Evolutionary conservation across 129 eudicot species (phyloP).

Genomic region (Arctium minus): DNA sequence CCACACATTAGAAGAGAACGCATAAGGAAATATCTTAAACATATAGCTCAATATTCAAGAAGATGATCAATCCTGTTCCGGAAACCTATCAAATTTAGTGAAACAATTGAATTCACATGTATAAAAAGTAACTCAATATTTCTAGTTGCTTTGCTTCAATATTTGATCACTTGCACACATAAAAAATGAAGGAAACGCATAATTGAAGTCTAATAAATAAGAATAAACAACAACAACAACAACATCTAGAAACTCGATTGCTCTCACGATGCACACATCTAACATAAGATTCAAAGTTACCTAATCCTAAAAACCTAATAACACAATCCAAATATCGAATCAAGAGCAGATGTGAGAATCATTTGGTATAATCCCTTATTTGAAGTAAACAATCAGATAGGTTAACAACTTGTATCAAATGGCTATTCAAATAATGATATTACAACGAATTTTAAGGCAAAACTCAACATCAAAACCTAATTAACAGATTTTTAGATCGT

Average conservation of each 20-base stretch:
- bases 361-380: too few relatives aligned
- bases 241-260: not conserved
- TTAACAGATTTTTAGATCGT: too few relatives aligned
- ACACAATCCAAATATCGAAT: not conserved
- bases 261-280: not conserved
- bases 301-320: slow-evolving; percentile 3
- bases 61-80: not conserved
- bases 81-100: not conserved
- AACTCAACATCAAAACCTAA: too few relatives aligned
- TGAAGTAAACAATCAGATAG: too few relatives aligned
- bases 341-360: too few relatives aligned
- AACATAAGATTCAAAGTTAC: slow-evolving; percentile 4
- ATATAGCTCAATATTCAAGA: not conserved
- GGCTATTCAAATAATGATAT: too few relatives aligned
- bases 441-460: too few relatives aligned
- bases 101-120: not conserved
- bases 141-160: not conserved
- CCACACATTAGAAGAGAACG: not conserved
- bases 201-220: slow-evolving; percentile 1
- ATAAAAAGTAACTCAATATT: not conserved
- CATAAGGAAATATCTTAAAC: not conserved
- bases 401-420: too few relatives aligned
- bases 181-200: not conserved
- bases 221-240: not conserved
- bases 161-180: not conserved